Evolutionary conservation across 73 alveolate genomes (phyloP).

Genomic region (Tetrahymena thermophila): DNA sequence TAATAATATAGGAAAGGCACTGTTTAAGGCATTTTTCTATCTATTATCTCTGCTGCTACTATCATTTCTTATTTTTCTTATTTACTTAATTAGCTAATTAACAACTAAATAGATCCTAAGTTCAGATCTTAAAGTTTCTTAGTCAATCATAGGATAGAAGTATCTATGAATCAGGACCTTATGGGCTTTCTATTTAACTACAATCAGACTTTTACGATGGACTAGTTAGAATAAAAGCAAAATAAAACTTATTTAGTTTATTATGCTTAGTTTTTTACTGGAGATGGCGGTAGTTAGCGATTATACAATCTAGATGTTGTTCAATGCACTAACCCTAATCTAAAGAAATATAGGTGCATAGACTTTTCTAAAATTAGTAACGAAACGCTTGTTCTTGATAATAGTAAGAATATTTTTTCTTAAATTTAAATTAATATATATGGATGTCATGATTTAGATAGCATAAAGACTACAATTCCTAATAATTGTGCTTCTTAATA

Average conservation of each 20-base stretch:
- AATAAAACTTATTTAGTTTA: not conserved
- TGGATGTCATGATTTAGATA: not conserved
- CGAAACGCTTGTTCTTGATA: not conserved
- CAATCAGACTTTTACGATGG: not conserved
- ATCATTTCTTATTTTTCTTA: too few relatives aligned
- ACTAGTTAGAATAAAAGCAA: not conserved
- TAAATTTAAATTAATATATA: too few relatives aligned
- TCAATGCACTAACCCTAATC: not conserved
- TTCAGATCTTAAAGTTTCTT: not conserved
- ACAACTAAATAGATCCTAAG: not conserved
- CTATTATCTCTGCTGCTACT: not conserved
- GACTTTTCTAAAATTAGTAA: not conserved
- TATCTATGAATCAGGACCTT: not conserved
- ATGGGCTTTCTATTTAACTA: not conserved
- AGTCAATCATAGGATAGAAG: not conserved
- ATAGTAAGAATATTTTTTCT: not conserved
- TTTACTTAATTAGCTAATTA: not conserved
- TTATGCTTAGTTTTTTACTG: not conserved
- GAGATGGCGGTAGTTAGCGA: not conserved
- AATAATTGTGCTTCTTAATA: not conserved
- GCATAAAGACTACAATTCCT: not conserved
- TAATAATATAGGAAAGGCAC: not conserved
- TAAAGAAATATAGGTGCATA: not conserved
- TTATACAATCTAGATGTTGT: not conserved
- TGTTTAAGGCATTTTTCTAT: not conserved